Percentiles rank a stretch among this genome's conserved stretches.
Conservation (phyloP, 257 asterid genomes). For the Apocynum venetum region DNA sequence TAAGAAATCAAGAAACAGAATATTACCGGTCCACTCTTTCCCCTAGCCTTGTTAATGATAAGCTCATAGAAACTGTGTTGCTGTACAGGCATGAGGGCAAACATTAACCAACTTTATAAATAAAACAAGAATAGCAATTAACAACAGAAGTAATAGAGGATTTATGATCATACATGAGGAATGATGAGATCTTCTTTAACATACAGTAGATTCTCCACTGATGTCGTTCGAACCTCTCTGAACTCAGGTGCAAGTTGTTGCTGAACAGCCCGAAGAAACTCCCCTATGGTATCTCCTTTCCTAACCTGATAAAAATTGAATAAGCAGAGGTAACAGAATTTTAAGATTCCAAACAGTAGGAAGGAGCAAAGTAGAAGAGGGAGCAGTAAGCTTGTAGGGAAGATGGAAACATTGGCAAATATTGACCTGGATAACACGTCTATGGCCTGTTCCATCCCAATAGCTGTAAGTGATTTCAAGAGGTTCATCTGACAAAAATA, state of each 20-base stretch:
- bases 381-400: background rate
- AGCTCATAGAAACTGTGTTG: slow-evolving; percentile 98
- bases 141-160: background rate
- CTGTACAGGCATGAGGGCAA: slow-evolving; percentile 30
- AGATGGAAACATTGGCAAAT: background rate
- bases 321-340: background rate
- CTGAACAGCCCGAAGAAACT: slow-evolving; percentile 92
- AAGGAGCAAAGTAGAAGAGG: background rate
- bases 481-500: slow-evolving; percentile 62
- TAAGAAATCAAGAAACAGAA: slow-evolving; percentile 19
- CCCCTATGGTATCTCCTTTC: slow-evolving; percentile 91
- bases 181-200: slow-evolving; percentile 98
- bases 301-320: slow-evolving; percentile 52
- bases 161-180: slow-evolving; percentile 69
- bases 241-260: slow-evolving; percentile 99
- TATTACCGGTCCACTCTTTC: slow-evolving; percentile 99
- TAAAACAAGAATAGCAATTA: background rate
- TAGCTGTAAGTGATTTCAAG: slow-evolving; percentile 95
- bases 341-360: background rate
- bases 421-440: slow-evolving; percentile 73
- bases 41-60: slow-evolving; percentile 95
- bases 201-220: slow-evolving; percentile 94
- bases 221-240: slow-evolving; percentile 90
- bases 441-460: slow-evolving; percentile 99
- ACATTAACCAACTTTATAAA: slow-evolving; percentile 5